A percentile compares a stretch with the other conserved stretches of the same genome.
Evolutionary conservation across 1,284 basidiomycete species (phyloP).

Genomic region (Termitomyces sp.): DNA sequence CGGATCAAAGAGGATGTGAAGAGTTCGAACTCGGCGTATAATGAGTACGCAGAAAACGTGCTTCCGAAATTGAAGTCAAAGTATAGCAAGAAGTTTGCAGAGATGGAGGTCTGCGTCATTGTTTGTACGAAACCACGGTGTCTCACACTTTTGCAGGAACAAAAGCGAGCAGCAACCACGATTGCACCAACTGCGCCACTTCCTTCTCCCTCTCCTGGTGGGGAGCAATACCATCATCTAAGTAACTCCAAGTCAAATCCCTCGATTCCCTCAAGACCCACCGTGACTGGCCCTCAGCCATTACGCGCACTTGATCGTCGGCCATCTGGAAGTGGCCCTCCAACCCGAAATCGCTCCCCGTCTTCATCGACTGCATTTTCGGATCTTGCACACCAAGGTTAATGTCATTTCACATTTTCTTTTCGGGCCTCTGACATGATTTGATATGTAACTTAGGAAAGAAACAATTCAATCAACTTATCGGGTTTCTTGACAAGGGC

Average conservation of each 20-base stretch:
- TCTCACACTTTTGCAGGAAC: constrained; percentile 41
- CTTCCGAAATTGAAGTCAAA: constrained; percentile 74
- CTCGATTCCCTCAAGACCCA: constrained; percentile 31
- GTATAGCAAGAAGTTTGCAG: constrained; percentile 78
- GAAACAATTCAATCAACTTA: constrained; percentile 71
- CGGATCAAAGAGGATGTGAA: constrained; percentile 89
- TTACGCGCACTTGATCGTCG: constrained; percentile 66
- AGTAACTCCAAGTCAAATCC: constrained; percentile 30
- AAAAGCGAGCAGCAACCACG: constrained; percentile 45
- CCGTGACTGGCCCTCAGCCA: constrained; percentile 64
- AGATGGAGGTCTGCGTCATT: constrained; percentile 60
- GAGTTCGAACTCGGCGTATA: constrained; percentile 64
- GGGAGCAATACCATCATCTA: constrained; percentile 24
- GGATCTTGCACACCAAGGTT: constrained; percentile 75
- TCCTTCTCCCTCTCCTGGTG: constrained; percentile 24
- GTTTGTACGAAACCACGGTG: background rate
- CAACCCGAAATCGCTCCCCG: constrained; percentile 62
- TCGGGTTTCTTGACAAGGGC: constrained; percentile 71
- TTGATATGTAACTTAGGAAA: constrained; percentile 45
- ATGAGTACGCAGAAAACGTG: constrained; percentile 70
- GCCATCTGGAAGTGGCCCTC: constrained; percentile 55
- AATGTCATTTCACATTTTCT: background rate
- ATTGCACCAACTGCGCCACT: constrained; percentile 28
- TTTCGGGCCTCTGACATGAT: background rate
- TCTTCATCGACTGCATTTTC: constrained; percentile 65